phyloP scores from a whole-genome alignment of 768 basidiomycete species.

The Pholiota microspora region DNA sequence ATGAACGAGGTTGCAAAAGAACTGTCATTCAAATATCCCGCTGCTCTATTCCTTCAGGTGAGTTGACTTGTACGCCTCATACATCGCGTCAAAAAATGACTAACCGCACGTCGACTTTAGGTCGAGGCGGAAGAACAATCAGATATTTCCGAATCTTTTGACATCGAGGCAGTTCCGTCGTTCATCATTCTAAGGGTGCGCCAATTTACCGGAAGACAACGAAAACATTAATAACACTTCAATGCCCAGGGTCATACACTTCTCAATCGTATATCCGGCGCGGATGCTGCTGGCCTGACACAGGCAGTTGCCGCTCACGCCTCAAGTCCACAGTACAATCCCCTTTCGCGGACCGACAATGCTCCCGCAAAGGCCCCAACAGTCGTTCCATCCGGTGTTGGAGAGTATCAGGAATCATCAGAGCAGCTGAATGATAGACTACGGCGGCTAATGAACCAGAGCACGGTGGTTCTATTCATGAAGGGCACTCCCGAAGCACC shows the following conservation, averaged over 20 bases:
- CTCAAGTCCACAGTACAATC: slow-evolving; percentile 30
- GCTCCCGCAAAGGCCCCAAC: slow-evolving; percentile 32
- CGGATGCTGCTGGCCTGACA: slow-evolving; percentile 68
- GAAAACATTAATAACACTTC: slow-evolving; percentile 1
- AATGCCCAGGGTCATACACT: slow-evolving; percentile 81
- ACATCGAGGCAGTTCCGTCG: slow-evolving; percentile 85
- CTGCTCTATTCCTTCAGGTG: slow-evolving; percentile 75
- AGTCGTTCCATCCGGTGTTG: slow-evolving; percentile 14
- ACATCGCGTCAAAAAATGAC: too few species aligned
- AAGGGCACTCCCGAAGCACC: slow-evolving; percentile 79
- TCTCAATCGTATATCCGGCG: slow-evolving; percentile 75
- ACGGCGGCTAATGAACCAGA: slow-evolving; percentile 71
- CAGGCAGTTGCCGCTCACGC: slow-evolving; percentile 59
- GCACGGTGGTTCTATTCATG: slow-evolving; percentile 85
- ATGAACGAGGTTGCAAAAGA: slow-evolving; percentile 82
- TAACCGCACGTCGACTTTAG: too few species aligned
- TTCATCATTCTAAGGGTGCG: slow-evolving; percentile 78
- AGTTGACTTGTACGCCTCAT: slow-evolving; percentile 18
- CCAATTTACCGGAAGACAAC: not conserved
- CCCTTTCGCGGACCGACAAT: slow-evolving; percentile 50
- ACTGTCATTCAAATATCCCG: slow-evolving; percentile 68
- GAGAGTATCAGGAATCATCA: slow-evolving; percentile 44
- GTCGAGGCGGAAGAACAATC: slow-evolving; percentile 79
- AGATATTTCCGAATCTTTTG: slow-evolving; percentile 91
- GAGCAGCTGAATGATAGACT: slow-evolving; percentile 71